Base-by-base conservation (phyloP, 169 alveolate genomes). In the Eimeria falciformis region DNA sequence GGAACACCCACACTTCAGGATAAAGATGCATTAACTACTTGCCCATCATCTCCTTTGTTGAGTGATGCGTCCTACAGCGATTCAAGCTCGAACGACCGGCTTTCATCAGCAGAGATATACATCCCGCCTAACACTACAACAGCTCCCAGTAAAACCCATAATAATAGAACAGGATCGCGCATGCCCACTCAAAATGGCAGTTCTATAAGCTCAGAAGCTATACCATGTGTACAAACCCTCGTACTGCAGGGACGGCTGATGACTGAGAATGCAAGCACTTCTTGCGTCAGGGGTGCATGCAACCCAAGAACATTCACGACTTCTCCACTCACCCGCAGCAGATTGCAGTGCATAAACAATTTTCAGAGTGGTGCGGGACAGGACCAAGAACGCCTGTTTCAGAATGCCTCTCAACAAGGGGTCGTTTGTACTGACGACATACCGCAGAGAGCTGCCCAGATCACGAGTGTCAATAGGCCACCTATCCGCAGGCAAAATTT, bases 31-130 rank as follows among this genome's bases (percentile, higher is more conserved):
- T 21, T 25, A 14, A 29, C 62, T 6, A 45, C 65, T 6, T 43
- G 46, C 85, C 29, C 85, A 12, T 75, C 85, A 11, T 75, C 66
- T n/a, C 85, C 85, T 2, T 45, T 25, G 7, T 17, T 75, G 25
- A 75, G 85, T 23, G 85, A 75, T 25, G 66, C 85, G 25, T 47
- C 85, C 6, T 75, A 43, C 45, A 46, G 85, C 66, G 85, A 75
- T 5, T 45, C 66, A 14, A 75, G 56, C 14, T 58, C 85, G 3
- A 46, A 65, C 45, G 85, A 75, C n/a, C 85, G 85, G 12, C 85
- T n/a, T 4, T 75, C 85, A 2, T 75, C 85, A 12, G 37, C 23
- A 17, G 85, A 75, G 23, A 17, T 45, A 6, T 12, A 25, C 25
- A 7, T 45, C 23, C n/a, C 65, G 33, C 9, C 56, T 71, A 14